Evolutionary conservation across 176 grass and related monocot genomes (phyloP), one percentile per base, ranked within the genome.

Genomic region (Canna indica): DNA sequence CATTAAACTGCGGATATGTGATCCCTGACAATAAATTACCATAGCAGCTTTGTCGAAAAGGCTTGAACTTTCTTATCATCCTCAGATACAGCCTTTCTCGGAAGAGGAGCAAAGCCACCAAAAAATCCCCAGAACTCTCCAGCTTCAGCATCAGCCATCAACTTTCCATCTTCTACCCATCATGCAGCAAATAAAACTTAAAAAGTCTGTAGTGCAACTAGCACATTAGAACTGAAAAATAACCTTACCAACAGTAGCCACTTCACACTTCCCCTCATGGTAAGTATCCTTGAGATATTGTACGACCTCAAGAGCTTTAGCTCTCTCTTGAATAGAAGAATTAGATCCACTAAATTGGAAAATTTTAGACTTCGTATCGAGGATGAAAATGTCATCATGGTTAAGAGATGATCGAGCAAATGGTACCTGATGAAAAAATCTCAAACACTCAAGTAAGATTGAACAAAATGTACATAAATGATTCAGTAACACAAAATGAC

Each of bases 91-190:
- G 47, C 56, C 76, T 91, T 99, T 80, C 80, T 90, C 69, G 94
- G 86, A 70, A 99, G 90, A 73, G 94, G 94, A 65, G 94, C 94
- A 64, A 99, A 99, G 48, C 94, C 94, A 67, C 94, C 94, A 83
- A 99, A 99, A 57, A 90, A 82, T 69, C 72, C 94, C 89, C 94
- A 99, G 83, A 99, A 99, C 74, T 99, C 94, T 83, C 94, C 94
- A 60, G 94, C 82, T 72, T 99, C 94, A 0, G 78, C 84, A 85
- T 93, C 84, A 75, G 90, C 94, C 94, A 99, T 99, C 67, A 99
- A 79, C 71, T 74, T 99, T 28, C 94, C 94, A 73, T 99, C 94
- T 76, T 99, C 94, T 99, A 74, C 27, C 25, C 38, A 70, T 48
- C 9, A 70, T 48, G 11, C 29, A 70, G 41, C 44, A 31, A 32